A percentile compares a stretch with the other conserved stretches of the same genome.
Conservation (phyloP, 352 stramenopile genomes). For the Globisporangium mamillatum region DNA sequence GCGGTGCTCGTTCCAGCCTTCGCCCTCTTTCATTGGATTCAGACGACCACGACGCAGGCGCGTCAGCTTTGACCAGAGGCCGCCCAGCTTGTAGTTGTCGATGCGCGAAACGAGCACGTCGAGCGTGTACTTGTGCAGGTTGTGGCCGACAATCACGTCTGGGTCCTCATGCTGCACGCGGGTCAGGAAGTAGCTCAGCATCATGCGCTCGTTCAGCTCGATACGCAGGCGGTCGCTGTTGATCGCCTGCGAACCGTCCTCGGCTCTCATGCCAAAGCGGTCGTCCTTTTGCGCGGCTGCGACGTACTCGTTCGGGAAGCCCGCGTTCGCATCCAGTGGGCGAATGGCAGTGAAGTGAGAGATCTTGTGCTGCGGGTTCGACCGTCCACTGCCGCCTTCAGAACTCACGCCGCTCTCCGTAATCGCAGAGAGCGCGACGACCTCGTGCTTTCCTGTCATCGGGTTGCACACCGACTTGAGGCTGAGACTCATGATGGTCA, state of each 20-base stretch:
- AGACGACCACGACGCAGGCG: slow-evolving; percentile 74
- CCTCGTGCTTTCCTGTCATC: slow-evolving; percentile 94
- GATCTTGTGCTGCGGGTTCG: slow-evolving; percentile 30
- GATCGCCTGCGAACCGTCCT: slow-evolving; percentile 32
- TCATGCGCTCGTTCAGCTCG: slow-evolving; percentile 80
- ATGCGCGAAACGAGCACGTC: slow-evolving; percentile 97
- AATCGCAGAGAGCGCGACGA: slow-evolving; percentile 86
- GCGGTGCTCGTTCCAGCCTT: slow-evolving; percentile 87
- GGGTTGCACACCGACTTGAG: slow-evolving; percentile 98
- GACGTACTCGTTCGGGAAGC: slow-evolving; percentile 61
- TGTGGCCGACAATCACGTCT: slow-evolving; percentile 98
- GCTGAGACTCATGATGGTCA: slow-evolving; percentile 96
- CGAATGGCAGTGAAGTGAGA: slow-evolving; percentile 84
- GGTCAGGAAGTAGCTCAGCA: slow-evolving; percentile 86
- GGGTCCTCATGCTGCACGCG: slow-evolving; percentile 96
- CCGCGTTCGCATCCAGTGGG: slow-evolving; percentile 56
- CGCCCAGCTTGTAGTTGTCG: slow-evolving; percentile 89
- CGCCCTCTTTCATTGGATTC: slow-evolving; percentile 74
- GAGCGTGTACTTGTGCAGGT: slow-evolving; percentile 97
- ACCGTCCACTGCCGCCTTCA: slow-evolving; percentile 47
- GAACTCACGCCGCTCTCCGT: slow-evolving; percentile 73
- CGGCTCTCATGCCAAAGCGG: slow-evolving; percentile 51
- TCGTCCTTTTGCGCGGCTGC: slow-evolving; percentile 49
- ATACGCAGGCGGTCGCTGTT: slow-evolving; percentile 59
- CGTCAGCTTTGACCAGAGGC: slow-evolving; percentile 82